Conservation (phyloP, 768 basidiomycete genomes). For the Goffeauzyma gilvescens region DNA sequence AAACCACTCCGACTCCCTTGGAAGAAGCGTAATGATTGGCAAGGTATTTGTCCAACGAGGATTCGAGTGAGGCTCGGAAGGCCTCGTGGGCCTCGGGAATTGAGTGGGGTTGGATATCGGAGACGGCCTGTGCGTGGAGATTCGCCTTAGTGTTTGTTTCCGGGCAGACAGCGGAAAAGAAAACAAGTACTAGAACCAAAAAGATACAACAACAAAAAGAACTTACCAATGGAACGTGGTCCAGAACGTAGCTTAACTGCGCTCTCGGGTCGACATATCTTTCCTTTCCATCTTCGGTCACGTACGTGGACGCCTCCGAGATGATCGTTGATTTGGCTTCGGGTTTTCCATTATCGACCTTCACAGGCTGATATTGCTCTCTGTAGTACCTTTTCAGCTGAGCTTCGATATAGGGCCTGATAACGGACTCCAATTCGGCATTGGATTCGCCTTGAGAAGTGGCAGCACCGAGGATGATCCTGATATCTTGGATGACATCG, state of each 20-base stretch:
- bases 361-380: slow-evolving; percentile 66
- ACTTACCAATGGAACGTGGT: slow-evolving; percentile 60
- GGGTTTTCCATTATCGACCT: slow-evolving; percentile 17
- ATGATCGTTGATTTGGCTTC: slow-evolving; percentile 45
- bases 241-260: slow-evolving; percentile 58
- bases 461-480: slow-evolving; percentile 6
- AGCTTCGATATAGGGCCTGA: slow-evolving; percentile 58
- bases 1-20: slow-evolving; percentile 51
- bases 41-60: slow-evolving; percentile 48
- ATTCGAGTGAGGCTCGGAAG: slow-evolving; percentile 54
- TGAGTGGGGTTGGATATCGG: slow-evolving; percentile 48
- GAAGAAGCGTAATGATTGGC: slow-evolving; percentile 56
- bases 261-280: slow-evolving; percentile 71
- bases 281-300: slow-evolving; percentile 38
- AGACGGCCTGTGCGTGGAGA: slow-evolving; percentile 20
- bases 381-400: slow-evolving; percentile 70
- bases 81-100: slow-evolving; percentile 49
- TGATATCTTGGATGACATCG: slow-evolving; percentile 82
- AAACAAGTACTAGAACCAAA: slow-evolving; percentile 29
- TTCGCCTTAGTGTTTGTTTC: slow-evolving; percentile 47
- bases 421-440: slow-evolving; percentile 64
- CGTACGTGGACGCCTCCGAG: slow-evolving; percentile 46
- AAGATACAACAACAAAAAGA: background rate
- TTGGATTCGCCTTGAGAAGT: slow-evolving; percentile 50
- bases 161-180: slow-evolving; percentile 19